Base-by-base conservation (phyloP, 441 rosid species). In the Hura crepitans region DNA sequence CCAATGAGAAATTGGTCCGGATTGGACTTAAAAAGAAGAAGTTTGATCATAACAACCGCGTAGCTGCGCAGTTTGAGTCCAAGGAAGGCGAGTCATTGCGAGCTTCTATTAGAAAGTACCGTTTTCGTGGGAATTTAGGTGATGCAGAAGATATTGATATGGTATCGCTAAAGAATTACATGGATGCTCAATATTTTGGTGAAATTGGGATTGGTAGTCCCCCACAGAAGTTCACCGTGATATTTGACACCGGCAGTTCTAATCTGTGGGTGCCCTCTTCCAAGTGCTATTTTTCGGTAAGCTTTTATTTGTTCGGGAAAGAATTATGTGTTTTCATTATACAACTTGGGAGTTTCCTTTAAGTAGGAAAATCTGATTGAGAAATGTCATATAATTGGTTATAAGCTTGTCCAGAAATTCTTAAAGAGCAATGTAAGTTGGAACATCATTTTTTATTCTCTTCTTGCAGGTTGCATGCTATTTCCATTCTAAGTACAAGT, bases 131-230 rank as follows among this genome's bases (percentile, higher is more conserved):
- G 61, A 82, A 76, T 70, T 69, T 78, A 39, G 76, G 77, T 55
- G 85, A 78, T 65, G 47, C 82, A 1, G 83, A 81, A 66, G 95
- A 89, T 62, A 47, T 82, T 37, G 97, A 88, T 62, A 80, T 88
- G 56, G 82, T 91, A 2, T 73, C 81, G 2, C 70, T 89, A 17
- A 87, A 85, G 81, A 91, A 91, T 74, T 89, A 86, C 81, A 62
- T 91, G 91, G 92, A 89, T 80, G 96, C 93, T 75, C 97, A 89
- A 72, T 91, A 91, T 71, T 89, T 86, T 79, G 96, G 96, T 66
- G 93, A 87, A 82, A 86, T 91, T 74, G 91, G 89, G 49, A 78
- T 89, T 47, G 96, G 97, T 37, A 83, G 86, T 47, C 97, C 96
- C 15, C 82, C 87, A 18, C 96, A 91, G 71, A 91, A 83, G 59